A percentile compares a stretch with the other conserved stretches of the same genome.
phyloP scores from a whole-genome alignment of 345 rosid species.

The Boechera retrofracta region DNA sequence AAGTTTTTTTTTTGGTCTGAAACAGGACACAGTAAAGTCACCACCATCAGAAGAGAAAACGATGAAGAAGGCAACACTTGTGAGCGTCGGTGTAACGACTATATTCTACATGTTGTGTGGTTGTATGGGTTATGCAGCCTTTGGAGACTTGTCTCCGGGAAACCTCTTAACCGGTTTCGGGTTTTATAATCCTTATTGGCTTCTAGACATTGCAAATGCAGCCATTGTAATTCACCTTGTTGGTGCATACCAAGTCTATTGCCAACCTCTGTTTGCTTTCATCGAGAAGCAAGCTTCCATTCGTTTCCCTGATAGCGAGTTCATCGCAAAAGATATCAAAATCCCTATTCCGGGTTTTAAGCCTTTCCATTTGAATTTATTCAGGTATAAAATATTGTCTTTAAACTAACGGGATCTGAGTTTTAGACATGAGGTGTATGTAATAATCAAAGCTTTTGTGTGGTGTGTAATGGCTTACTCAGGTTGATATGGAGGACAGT shows the following conservation, averaged over 20 bases:
- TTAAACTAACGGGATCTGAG: background rate
- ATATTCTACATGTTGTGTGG: constrained; percentile 91
- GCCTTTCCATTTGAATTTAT: constrained; percentile 60
- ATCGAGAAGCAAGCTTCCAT: constrained; percentile 59
- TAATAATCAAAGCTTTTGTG: constrained; percentile 15
- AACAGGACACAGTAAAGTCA: constrained; percentile 47
- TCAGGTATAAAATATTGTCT: constrained; percentile 45
- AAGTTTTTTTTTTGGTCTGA: background rate
- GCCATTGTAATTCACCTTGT: constrained; percentile 87
- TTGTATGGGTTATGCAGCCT: constrained; percentile 90
- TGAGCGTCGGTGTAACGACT: constrained; percentile 75
- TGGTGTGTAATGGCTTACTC: constrained; percentile 40
- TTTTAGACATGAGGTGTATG: background rate
- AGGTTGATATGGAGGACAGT: constrained; percentile 81
- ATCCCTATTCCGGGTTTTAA: constrained; percentile 58
- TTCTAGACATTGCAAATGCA: constrained; percentile 84
- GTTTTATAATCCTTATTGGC: constrained; percentile 88
- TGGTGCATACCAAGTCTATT: constrained; percentile 92
- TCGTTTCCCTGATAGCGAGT: constrained; percentile 58
- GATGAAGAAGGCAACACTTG: constrained; percentile 76
- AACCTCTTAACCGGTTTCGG: constrained; percentile 90
- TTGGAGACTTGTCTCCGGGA: constrained; percentile 81
- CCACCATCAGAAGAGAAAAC: constrained; percentile 93
- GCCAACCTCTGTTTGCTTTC: constrained; percentile 90
- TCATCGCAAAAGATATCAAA: constrained; percentile 63